phyloP scores from a whole-genome alignment of 352 stramenopile species.

The Pythium brassicae region DNA sequence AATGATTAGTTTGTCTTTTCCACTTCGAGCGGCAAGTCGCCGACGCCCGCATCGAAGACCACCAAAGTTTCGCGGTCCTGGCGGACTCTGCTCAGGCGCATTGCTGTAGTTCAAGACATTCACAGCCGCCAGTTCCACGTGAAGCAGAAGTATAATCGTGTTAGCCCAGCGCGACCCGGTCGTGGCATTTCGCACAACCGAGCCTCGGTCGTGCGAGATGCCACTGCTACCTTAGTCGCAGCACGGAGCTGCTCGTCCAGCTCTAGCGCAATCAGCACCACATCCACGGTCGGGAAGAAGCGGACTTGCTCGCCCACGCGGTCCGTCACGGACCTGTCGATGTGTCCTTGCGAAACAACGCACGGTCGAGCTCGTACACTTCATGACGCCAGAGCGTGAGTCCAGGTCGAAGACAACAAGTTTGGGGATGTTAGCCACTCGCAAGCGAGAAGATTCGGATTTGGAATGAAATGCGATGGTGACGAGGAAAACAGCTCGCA shows the following conservation, averaged over 20 bases:
- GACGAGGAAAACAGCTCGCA: too few relatives aligned
- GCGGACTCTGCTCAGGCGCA: too few relatives aligned
- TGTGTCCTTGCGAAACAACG: constrained; percentile 67
- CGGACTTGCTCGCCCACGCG: constrained; percentile 70
- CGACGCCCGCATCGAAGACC: too few relatives aligned
- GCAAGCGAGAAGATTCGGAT: constrained; percentile 7
- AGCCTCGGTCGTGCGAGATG: constrained; percentile 71
- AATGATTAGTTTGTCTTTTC: too few relatives aligned
- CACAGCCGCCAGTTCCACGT: constrained; percentile 25
- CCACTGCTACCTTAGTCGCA: constrained; percentile 55
- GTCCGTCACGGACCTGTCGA: constrained; percentile 59
- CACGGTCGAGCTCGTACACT: constrained; percentile 82
- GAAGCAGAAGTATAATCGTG: constrained; percentile 71
- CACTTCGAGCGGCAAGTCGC: too few relatives aligned
- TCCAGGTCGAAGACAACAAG: constrained; percentile 77
- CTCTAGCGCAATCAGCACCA: constrained; percentile 64
- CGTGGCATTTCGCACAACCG: too few relatives aligned
- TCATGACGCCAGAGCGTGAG: constrained; percentile 77
- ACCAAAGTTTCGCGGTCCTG: too few relatives aligned
- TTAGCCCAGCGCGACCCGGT: constrained; percentile 74
- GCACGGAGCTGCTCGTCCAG: constrained; percentile 57
- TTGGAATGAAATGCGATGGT: too few relatives aligned
- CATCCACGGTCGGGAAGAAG: constrained; percentile 68
- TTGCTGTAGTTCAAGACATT: background rate
- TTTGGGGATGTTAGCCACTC: constrained; percentile 48